Conservation (phyloP, 768 basidiomycete species). For the Pleurotus ostreatus region DNA sequence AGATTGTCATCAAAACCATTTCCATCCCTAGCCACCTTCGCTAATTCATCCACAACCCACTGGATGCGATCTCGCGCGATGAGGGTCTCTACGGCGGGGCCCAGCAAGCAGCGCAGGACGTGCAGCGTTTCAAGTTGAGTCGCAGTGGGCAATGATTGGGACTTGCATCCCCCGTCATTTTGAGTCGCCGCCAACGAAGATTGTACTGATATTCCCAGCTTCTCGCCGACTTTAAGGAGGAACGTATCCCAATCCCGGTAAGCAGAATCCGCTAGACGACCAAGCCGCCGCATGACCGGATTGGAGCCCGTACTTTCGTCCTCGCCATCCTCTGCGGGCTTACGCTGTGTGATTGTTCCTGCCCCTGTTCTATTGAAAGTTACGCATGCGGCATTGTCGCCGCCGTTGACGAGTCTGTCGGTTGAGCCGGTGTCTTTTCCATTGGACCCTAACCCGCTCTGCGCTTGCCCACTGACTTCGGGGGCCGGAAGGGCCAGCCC, state of each 20-base stretch:
- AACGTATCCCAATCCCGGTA: constrained; percentile 52
- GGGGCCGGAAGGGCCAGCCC: no score
- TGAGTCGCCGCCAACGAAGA: neutral
- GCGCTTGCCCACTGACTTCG: no score
- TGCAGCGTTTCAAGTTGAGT: constrained; percentile 55
- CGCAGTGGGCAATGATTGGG: constrained; percentile 19
- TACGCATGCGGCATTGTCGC: no score
- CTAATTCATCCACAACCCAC: constrained; percentile 49
- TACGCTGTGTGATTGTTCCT: constrained; percentile 3
- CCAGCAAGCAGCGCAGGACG: constrained; percentile 62
- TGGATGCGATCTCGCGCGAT: constrained; percentile 58
- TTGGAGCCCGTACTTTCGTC: constrained; percentile 31
- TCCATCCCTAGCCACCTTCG: neutral
- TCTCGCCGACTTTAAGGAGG: constrained; percentile 23
- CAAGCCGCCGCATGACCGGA: constrained; percentile 41
- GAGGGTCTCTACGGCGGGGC: constrained; percentile 62
- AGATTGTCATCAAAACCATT: constrained; percentile 3
- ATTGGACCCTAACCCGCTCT: no score
- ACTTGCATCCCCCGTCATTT: neutral
- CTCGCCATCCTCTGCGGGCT: neutral
- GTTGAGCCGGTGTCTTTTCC: no score
- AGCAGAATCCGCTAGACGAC: constrained; percentile 44
- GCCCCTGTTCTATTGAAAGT: neutral
- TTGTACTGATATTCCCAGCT: constrained; percentile 21
- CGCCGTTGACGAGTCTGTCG: no score